Base-by-base conservation (phyloP, 805 yeast species). In the Geotrichum ghanense region DNA sequence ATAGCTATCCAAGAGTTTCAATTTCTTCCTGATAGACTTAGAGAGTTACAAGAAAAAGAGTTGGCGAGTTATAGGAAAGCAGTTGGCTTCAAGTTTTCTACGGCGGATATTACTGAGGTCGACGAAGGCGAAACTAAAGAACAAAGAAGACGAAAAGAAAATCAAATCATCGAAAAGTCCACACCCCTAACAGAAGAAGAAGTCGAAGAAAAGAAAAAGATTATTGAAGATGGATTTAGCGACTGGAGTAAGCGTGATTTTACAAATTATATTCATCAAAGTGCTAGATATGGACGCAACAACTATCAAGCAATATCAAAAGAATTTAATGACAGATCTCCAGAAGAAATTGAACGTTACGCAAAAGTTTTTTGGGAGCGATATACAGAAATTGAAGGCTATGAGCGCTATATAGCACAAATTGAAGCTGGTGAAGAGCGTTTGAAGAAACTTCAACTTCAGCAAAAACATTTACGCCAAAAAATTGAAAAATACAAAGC, bases 381-480 rank as follows among this genome's bases (percentile, higher is more conserved):
- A 46, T 81, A 78, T 59, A 69, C 75, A 45, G 86, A 83, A 54
- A 79, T 92, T 48, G 95, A 88, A 22, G 96, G 95, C n/a, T 81
- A 80, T 61, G 97, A 92, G 52, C 72, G 84, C 54, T 86, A 82
- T 61, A 65, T 89, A 45, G 69, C 73, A 19, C 92, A 82, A 55
- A 84, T 92, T 49, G 96, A 90, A 59, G 71, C 73, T 3, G 98
- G 97, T 17, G 97, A 92, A 61, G 94, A 84, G 46, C 81, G 76
- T 59, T 72, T 82, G 12, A 67, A 78, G 41, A 81, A 76, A 54
- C 62, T 74, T 10, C 75, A 74, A 53, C 67, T 80, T 19, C 96
- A 88, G 57, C 83, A 79, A 56, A 92, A 83, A 62, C 75, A 87
- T 12, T 70, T 90, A 46, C 75, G 88, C 53, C 71, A 83, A 51